These are phyloP conservation scores for Thoreauomyces humboldtii DNA, from an alignment of 192 early-diverging fungal species.

Conservation along the genomic window DNA sequence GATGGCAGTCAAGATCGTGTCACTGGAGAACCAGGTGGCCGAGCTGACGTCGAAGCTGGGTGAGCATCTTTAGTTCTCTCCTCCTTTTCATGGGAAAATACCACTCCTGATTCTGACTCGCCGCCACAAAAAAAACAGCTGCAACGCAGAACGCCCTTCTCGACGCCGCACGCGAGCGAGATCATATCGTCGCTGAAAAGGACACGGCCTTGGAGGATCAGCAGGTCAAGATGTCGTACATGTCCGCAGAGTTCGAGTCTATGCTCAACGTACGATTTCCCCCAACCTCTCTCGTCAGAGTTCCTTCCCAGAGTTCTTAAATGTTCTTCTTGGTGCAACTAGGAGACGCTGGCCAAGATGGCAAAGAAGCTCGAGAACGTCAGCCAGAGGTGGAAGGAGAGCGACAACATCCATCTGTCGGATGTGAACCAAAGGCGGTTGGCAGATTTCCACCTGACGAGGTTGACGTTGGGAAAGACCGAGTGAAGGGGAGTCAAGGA, in stretches of 20 bases:
- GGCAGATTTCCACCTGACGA: constrained; percentile 47
- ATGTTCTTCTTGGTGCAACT: too few species aligned
- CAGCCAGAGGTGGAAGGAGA: constrained; percentile 51
- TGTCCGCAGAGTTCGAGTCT: constrained; percentile 57
- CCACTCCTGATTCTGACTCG: not conserved
- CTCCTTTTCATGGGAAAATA: not conserved
- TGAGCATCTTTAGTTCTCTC: constrained; percentile 8
- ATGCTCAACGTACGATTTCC: constrained; percentile 62
- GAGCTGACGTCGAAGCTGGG: constrained; percentile 52
- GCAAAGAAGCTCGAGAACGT: constrained; percentile 54
- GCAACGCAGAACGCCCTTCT: constrained; percentile 35
- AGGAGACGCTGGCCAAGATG: constrained; percentile 60
- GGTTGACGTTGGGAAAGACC: constrained; percentile 34
- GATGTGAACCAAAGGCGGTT: constrained; percentile 47
- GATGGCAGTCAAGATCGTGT: constrained; percentile 52
- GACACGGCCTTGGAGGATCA: constrained; percentile 58
- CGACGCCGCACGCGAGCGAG: constrained; percentile 51
- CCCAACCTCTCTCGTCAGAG: too few species aligned
- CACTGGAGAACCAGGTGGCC: constrained; percentile 50
- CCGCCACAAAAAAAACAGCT: constrained; percentile 25
- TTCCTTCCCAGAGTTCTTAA: not conserved
- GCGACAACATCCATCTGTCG: constrained; percentile 47
- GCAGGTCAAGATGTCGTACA: constrained; percentile 62
- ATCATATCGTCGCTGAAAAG: constrained; percentile 40
- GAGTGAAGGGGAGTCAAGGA: too few species aligned